Base-by-base conservation (phyloP, 768 basidiomycete species). In the Tricholoma saponaceum region DNA sequence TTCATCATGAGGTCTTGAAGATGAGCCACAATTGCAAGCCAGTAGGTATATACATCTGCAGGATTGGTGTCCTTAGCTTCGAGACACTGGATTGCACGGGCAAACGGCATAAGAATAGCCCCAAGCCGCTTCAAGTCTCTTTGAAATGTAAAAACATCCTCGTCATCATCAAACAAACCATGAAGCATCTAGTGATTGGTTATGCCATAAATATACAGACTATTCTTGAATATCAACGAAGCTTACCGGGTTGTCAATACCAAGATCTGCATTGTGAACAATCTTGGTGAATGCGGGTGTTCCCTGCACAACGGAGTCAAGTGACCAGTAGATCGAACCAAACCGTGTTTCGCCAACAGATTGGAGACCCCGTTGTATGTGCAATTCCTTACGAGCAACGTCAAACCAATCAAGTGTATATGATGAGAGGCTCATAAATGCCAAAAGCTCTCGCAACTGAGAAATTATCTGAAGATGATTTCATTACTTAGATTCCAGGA, bases 301-400 rank as follows among this genome's bases (percentile, higher is more conserved):
- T 30, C 61, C 62, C 13, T 47, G 53, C 35, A 65, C 22, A 13
- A 67, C 37, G 22, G 66, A 66, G 14, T 60, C 33, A 12, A 56
- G 52, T 26, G 58, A 66, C 58, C 59, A 59, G 52, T 62, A 66
- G 23, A 66, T 56, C 1, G 63, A 63, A 3, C 39, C 59, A 41
- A 67, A 67, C 12, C 54, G 37, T 33, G 66, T 66, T 47, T 67
- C 54, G 4, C 66, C 63, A 54, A 67, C 58, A 13, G 51, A 58
- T 43, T 60, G 57, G 18, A 67, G 59, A 20, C 66, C 66, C 39
- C 55, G 53, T 16, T 22, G n/a, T 26, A 67, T 64, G 14, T 62
- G 51, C 37, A 64, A 14, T 13, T 61, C 47, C 28, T 60, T 56
- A 18, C 61, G 57, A 7, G 62, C 54, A 28, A 59, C 43, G 41